A percentile compares a stretch with the other conserved stretches of the same genome.
Evolutionary conservation across 2,329 filamentous ascomycete species (phyloP).

Genomic region (Anisogramma anomala): DNA sequence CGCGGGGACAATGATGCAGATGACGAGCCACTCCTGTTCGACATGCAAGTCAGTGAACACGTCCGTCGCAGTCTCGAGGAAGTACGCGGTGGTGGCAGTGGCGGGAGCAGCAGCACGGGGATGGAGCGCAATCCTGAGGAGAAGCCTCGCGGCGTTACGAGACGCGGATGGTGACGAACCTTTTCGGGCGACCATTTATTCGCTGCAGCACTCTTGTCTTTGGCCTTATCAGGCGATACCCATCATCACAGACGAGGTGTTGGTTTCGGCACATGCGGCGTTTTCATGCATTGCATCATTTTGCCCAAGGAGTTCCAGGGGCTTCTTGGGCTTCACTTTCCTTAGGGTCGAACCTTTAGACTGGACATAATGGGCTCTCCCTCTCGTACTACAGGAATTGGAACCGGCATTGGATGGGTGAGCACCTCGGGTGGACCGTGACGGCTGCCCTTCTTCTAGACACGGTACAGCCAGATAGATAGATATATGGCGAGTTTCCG

Average conservation of each 20-base stretch:
- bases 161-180: slow-evolving; percentile 11
- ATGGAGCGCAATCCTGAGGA: slow-evolving; percentile 9
- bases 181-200: not conserved
- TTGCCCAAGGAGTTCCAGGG: not conserved
- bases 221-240: too few species aligned
- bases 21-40: slow-evolving; percentile 14
- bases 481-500: too few species aligned
- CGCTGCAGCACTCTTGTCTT: not conserved
- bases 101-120: slow-evolving; percentile 9
- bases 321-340: not conserved
- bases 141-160: slow-evolving; percentile 8
- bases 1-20: slow-evolving; percentile 30
- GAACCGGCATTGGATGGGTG: not conserved
- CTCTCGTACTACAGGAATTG: slow-evolving; percentile 1
- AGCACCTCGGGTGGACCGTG: not conserved
- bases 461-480: not conserved
- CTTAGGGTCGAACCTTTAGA: slow-evolving; percentile 5
- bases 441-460: not conserved
- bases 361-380: slow-evolving; percentile 5
- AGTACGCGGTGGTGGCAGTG: slow-evolving; percentile 12
- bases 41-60: slow-evolving; percentile 14
- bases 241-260: not conserved
- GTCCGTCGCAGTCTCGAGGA: slow-evolving; percentile 14
- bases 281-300: not conserved
- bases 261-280: not conserved